Evolutionary conservation across 1,284 basidiomycete species (phyloP), one percentile per base, ranked within the genome.

Genomic region (Microbotryum silenes-acaulis): DNA sequence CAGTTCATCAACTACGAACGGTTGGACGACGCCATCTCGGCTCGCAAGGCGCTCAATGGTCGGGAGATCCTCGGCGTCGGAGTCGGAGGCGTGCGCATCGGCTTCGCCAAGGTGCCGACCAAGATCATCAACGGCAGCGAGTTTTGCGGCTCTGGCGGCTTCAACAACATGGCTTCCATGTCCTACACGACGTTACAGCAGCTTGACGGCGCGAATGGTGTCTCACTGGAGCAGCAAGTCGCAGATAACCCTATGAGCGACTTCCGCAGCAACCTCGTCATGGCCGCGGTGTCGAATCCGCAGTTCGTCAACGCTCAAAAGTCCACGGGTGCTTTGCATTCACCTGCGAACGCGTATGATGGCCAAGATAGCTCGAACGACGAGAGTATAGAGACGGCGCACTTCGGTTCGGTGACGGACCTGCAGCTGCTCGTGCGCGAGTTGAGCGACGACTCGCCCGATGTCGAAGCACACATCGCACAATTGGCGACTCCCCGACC

Each of bases 341-440:
- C 75, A 23, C 72, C 74, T n/a, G 53, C 68, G 45, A 69, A 74
- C 56, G 70, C 74, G 64, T 58, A 64, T 57, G 72, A 72, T 0
- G 37, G 37, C 16, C 37, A 42, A 14, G 37, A 42, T 12, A 42
- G 12, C 37, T 42, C 37, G 37, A 42, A 42, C 16, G 37, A 42
- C 37, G 37, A 42, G 16, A 42, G 37, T 42, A 42, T 42, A 42
- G 37, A 42, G 37, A 42, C 37, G 37, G 37, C 12, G 2, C 37
- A 42, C 4, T 42, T 42, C 37, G 16, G 37, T 42, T 42, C 48
- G 42, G 63, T 21, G 87, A 73, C 33, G 67, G 74, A 97, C 75
- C 89, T 94, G 76, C 91, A 96, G 77, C 88, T 97, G 85, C 87
- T 97, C 67, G 88, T 97, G 86, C 85, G 86, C 72, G 89, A 97